phyloP scores from a whole-genome alignment of 2,329 filamentous ascomycete genomes.

The Paracoccidioides lutzii region DNA sequence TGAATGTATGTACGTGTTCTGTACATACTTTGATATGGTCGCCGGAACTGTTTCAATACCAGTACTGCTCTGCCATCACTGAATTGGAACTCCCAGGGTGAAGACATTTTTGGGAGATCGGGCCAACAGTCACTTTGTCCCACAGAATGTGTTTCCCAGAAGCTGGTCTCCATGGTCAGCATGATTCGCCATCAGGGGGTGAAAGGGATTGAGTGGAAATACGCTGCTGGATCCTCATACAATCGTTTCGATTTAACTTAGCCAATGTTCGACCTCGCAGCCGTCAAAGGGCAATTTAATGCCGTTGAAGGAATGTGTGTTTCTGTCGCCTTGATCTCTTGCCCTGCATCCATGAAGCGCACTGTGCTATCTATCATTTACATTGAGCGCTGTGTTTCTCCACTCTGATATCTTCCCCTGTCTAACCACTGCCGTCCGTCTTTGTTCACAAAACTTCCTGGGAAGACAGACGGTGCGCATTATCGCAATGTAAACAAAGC shows the following conservation, averaged over 20 bases:
- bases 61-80: background rate
- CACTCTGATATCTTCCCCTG: background rate
- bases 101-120: background rate
- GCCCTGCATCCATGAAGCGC: background rate
- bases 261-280: background rate
- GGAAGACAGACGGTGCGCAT: background rate
- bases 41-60: background rate
- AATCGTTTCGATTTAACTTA: too few relatives aligned
- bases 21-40: background rate
- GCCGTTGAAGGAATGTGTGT: background rate
- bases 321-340: background rate
- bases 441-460: background rate
- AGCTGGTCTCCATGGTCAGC: too few relatives aligned
- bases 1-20: background rate
- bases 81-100: background rate
- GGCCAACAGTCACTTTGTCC: background rate
- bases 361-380: background rate
- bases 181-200: background rate
- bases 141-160: background rate
- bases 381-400: background rate
- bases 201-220: background rate
- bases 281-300: background rate
- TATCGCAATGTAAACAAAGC: background rate
- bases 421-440: too few relatives aligned
- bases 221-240: too few relatives aligned